Evolutionary conservation across 1,284 basidiomycete species (phyloP), one percentile per base, ranked within the genome.

Genomic region (Marasmius fiardii): DNA sequence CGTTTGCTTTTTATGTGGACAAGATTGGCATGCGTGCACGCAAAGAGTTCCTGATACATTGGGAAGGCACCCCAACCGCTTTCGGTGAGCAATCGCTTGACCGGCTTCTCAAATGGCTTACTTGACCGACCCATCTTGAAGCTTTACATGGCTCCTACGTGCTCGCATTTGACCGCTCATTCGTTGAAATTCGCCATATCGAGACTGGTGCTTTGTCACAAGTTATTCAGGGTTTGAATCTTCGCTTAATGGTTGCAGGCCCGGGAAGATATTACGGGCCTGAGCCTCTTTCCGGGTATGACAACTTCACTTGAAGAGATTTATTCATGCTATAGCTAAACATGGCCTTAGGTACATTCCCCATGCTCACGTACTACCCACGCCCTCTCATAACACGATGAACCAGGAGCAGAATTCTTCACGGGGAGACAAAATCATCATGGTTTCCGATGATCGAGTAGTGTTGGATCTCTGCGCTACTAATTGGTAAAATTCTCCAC

Each of bases 1-100:
- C 98, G 73, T 98, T 98, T 69, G 96, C 97, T 0, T 98, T 99
- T 69, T 99, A 98, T 72, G 94, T 99, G 65, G 97, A 98, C 74
- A 95, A 93, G 77, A 96, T 89, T 63, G 97, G 97, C 11, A 93
- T 93, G 81, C 81, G 95, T 55, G 92, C 95, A 47, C 80, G 93
- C 54, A 88, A 85, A 61, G 88, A 93, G 58, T 98, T 97, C 81
- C 92, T 96, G 79, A 90, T 99, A 23, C 82, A 93, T 64, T 99
- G 97, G 97, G 95, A 99, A 72, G 97, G 97, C 3, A 81, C 81
- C 44, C 97, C 97, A 1, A 92, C 92, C 1, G 88, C 90, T 24
- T 99, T 99, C 67, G 95, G 94, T 96, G 63, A 69, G 88, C 71
- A 4, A 49, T 23, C 56, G 50, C 62, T 55, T 48, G 49, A 2